A percentile compares a stretch with the other conserved stretches of the same genome.
phyloP scores from a whole-genome alignment of 495 filamentous ascomycete genomes.

The Neurospora sublineolata region DNA sequence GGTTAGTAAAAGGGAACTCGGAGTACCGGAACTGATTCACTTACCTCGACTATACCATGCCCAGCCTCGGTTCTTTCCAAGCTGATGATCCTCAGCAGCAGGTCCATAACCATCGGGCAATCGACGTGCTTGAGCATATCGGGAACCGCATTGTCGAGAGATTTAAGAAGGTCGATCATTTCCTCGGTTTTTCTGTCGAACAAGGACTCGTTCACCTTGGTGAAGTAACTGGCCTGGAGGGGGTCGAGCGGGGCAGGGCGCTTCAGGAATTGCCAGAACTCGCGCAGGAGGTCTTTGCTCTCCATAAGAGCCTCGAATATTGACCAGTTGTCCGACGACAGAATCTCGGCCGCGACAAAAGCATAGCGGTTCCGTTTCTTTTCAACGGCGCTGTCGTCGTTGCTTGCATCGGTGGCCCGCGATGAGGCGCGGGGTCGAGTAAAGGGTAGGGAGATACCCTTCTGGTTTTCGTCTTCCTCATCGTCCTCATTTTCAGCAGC shows the following conservation, averaged over 20 bases:
- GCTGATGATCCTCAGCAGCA: constrained; percentile 93
- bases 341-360: constrained; percentile 80
- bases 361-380: constrained; percentile 85
- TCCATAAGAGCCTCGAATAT: constrained; percentile 88
- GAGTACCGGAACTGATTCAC: constrained; percentile 11
- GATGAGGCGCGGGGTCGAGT: constrained; percentile 31
- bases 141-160: constrained; percentile 64
- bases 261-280: constrained; percentile 87
- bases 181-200: constrained; percentile 96
- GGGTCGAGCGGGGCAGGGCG: constrained; percentile 72
- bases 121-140: constrained; percentile 91
- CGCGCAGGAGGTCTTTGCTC: constrained; percentile 58
- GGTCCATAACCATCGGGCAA: constrained; percentile 97
- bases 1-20: neutral
- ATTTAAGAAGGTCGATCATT: constrained; percentile 82
- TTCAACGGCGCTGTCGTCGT: constrained; percentile 58
- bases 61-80: constrained; percentile 87
- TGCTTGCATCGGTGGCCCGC: constrained; percentile 22
- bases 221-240: constrained; percentile 92
- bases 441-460: constrained; percentile 39
- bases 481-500: constrained; percentile 51
- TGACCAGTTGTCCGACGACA: constrained; percentile 94
- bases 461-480: constrained; percentile 39
- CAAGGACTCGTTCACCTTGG: constrained; percentile 92
- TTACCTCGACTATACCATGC: constrained; percentile 87